Conservation (phyloP, 1,284 basidiomycete species). For the Cutaneotrichosporon cyanovorans region DNA sequence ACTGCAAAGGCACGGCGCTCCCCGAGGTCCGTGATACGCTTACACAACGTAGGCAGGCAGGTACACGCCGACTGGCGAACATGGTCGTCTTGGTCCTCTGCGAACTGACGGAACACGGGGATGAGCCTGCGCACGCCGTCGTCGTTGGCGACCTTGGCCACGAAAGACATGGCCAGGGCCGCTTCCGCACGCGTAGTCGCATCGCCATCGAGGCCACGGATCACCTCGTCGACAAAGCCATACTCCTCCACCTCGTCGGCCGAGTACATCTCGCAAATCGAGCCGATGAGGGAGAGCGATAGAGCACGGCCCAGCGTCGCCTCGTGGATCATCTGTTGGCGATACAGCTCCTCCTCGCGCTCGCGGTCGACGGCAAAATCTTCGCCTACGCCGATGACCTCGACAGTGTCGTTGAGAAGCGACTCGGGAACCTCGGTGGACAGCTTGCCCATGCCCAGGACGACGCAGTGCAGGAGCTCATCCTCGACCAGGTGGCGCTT, state of each 20-base stretch:
- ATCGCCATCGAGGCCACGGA: conserved; percentile 67
- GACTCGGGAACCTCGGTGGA: conserved; percentile 50
- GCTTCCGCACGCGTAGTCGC: conserved; percentile 83
- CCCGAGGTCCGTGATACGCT: conserved; percentile 53
- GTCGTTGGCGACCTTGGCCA: conserved; percentile 73
- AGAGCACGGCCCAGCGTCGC: conserved; percentile 79
- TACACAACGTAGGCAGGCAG: conserved; percentile 70
- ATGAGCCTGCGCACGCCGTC: conserved; percentile 65
- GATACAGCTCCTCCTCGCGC: conserved; percentile 28
- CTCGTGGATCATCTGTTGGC: conserved; percentile 51
- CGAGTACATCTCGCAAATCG: conserved; percentile 51
- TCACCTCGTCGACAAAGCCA: conserved; percentile 71
- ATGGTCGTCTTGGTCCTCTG: conserved; percentile 66
- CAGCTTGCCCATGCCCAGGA: conserved; percentile 77
- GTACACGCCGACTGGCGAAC: conserved; percentile 86
- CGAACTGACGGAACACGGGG: conserved; percentile 66
- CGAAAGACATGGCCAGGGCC: conserved; percentile 75
- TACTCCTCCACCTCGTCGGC: conserved; percentile 56
- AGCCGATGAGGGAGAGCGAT: conserved; percentile 84
- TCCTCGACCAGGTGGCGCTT: conserved; percentile 63
- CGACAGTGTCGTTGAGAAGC: conserved; percentile 23
- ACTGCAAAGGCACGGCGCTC: conserved; percentile 59
- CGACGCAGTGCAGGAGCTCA: conserved; percentile 73
- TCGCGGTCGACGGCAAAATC: conserved; percentile 7
- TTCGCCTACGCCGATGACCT: conserved; percentile 11